A percentile compares a stretch with the other conserved stretches of the same genome.
Conservation (phyloP, 371 early-diverging fungal species). For the Mucor mucedo region DNA sequence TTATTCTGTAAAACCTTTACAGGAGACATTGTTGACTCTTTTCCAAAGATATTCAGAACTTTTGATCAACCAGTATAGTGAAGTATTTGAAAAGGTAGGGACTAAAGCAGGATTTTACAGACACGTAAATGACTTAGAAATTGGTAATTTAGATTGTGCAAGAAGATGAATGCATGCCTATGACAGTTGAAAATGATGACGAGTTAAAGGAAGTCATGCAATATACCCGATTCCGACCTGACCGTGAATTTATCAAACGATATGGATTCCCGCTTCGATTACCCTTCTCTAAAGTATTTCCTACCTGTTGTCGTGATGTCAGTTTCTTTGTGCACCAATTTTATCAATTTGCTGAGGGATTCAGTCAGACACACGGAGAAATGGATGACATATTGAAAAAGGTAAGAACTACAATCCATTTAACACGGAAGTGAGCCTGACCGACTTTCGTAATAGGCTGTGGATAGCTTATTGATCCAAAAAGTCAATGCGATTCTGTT, state of each 20-base stretch:
- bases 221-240: constrained; percentile 58
- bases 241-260: constrained; percentile 46
- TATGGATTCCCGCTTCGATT: constrained; percentile 75
- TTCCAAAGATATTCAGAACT: constrained; percentile 85
- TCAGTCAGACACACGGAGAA: constrained; percentile 81
- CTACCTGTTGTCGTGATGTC: constrained; percentile 74
- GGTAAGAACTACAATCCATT: constrained; percentile 28
- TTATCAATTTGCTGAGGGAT: constrained; percentile 87
- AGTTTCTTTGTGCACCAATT: constrained; percentile 77
- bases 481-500: constrained; percentile 75
- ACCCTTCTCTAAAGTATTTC: constrained; percentile 86
- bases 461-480: constrained; percentile 79
- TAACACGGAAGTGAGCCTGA: no score
- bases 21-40: constrained; percentile 68
- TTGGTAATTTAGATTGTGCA: constrained; percentile 65
- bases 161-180: constrained; percentile 86
- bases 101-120: no score
- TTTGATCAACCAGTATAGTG: constrained; percentile 72
- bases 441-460: constrained; percentile 48
- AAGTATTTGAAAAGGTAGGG: constrained; percentile 71
- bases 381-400: constrained; percentile 89
- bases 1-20: constrained; percentile 55
- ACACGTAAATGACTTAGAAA: not conserved
- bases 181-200: constrained; percentile 72
- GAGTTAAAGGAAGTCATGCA: constrained; percentile 65